phyloP scores from a whole-genome alignment of 2,329 filamentous ascomycete species.

The Cladobotryum mycophilum region DNA sequence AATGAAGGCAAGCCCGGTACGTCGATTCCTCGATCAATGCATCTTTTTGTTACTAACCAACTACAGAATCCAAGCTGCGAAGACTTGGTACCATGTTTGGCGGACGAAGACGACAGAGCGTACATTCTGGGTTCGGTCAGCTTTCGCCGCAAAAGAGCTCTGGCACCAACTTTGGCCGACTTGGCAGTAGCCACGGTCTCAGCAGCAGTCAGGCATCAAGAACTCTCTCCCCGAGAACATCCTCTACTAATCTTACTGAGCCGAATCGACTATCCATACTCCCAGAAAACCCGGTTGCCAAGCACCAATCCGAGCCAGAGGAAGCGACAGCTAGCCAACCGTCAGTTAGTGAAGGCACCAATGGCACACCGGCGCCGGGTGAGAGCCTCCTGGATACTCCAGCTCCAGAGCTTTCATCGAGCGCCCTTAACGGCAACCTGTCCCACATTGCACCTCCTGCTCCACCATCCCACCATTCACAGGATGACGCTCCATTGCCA shows the following conservation, averaged over 20 bases:
- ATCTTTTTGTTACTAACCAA: not conserved
- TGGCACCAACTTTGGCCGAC: constrained; percentile 51
- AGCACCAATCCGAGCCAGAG: constrained; percentile 22
- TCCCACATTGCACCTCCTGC: constrained; percentile 45
- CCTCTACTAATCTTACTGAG: constrained; percentile 53
- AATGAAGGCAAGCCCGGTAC: constrained; percentile 32
- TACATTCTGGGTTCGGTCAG: constrained; percentile 55
- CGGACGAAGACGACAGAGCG: constrained; percentile 58
- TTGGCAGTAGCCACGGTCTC: constrained; percentile 57
- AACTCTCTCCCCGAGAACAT: constrained; percentile 50
- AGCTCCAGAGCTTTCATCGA: constrained; percentile 17
- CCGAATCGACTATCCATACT: constrained; percentile 50
- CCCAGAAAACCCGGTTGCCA: constrained; percentile 47
- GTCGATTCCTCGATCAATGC: constrained; percentile 3
- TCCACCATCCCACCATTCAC: constrained; percentile 40
- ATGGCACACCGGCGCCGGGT: constrained; percentile 33
- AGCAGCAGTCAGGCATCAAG: not conserved
- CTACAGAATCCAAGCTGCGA: constrained; percentile 48
- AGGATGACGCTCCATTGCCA: constrained; percentile 17
- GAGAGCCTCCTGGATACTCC: constrained; percentile 27
- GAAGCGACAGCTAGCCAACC: constrained; percentile 16
- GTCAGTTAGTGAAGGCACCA: constrained; percentile 37
- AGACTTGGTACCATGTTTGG: constrained; percentile 63
- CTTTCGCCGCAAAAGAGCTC: constrained; percentile 49
- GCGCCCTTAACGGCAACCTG: constrained; percentile 44